Conservation (phyloP, 441 rosid species). For the Euphorbia celastroides region DNA sequence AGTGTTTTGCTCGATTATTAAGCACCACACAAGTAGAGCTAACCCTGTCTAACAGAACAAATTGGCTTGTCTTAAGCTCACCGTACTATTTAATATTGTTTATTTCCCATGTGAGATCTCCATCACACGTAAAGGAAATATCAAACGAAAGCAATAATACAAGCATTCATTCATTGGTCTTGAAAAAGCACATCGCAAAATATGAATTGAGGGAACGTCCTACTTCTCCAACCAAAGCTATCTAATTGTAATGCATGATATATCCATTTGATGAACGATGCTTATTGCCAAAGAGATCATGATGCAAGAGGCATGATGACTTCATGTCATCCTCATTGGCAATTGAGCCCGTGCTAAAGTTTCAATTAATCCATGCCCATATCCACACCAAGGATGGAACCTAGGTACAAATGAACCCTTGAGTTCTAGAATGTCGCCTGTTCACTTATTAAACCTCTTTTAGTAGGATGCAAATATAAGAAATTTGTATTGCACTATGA, state of each 20-base stretch:
- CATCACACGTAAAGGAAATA: too few relatives aligned
- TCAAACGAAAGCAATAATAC: background rate
- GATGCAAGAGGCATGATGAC: background rate
- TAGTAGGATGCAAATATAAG: background rate
- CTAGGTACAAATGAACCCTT: background rate
- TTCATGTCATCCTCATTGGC: conserved; percentile 2
- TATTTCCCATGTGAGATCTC: too few relatives aligned
- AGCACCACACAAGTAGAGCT: too few relatives aligned
- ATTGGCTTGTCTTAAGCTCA: too few relatives aligned
- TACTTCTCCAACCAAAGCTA: background rate
- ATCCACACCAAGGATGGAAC: background rate
- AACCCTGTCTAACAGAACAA: too few relatives aligned
- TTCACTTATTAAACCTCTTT: background rate
- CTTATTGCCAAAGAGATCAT: background rate
- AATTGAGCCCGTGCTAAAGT: background rate
- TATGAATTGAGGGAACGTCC: background rate
- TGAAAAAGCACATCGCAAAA: background rate
- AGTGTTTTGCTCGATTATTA: too few relatives aligned
- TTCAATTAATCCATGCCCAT: background rate
- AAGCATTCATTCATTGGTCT: background rate
- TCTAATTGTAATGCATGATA: background rate
- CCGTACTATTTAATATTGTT: too few relatives aligned
- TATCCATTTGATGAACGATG: background rate
- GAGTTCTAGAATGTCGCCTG: background rate
- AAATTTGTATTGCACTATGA: background rate